These are phyloP conservation scores for Acanthamoeba culbertsoni DNA, from an alignment of 208 protist species.

Conservation along the genomic window DNA sequence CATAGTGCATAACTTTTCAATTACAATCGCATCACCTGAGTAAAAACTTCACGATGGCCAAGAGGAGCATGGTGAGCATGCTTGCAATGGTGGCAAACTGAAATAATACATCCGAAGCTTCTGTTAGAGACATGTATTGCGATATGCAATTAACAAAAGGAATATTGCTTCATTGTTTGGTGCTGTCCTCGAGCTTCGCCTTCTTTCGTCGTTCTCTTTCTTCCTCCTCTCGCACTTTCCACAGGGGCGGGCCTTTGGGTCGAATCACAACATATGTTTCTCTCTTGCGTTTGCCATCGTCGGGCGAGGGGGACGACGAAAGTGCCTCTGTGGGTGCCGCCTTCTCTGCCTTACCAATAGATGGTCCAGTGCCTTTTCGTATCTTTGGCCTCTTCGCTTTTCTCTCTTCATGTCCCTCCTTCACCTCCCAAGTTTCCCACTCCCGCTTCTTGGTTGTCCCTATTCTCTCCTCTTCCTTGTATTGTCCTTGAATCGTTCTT, in stretches of 20 bases:
- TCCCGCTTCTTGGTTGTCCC: conserved; percentile 13
- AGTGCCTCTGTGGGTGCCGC: neutral
- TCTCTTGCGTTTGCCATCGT: neutral
- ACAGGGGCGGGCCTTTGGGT: neutral
- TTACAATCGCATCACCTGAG: too few species aligned
- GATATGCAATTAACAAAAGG: too few species aligned
- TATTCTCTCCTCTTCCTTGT: neutral
- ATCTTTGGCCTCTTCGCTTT: conserved; percentile 52
- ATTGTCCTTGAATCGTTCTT: conserved; percentile 41
- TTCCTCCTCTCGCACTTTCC: conserved; percentile 27
- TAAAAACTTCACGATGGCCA: too few species aligned
- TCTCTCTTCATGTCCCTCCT: conserved; percentile 58
- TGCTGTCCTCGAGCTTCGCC: too few species aligned
- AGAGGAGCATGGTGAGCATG: too few species aligned
- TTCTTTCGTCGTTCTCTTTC: conserved; percentile 55
- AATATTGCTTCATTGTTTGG: too few species aligned
- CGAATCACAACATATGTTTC: neutral
- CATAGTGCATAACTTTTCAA: too few species aligned
- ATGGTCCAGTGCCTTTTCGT: conserved; percentile 37
- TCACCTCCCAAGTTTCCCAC: neutral
- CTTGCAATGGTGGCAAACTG: too few species aligned
- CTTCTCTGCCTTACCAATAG: conserved; percentile 55
- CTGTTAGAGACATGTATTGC: too few species aligned
- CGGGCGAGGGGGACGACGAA: neutral
- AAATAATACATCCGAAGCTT: too few species aligned